Percentiles rank a stretch among this genome's conserved stretches.
These are phyloP conservation scores for Fusarium cicatricum DNA, from an alignment of 2,329 filamentous ascomycete genomes.

Conservation along the genomic window DNA sequence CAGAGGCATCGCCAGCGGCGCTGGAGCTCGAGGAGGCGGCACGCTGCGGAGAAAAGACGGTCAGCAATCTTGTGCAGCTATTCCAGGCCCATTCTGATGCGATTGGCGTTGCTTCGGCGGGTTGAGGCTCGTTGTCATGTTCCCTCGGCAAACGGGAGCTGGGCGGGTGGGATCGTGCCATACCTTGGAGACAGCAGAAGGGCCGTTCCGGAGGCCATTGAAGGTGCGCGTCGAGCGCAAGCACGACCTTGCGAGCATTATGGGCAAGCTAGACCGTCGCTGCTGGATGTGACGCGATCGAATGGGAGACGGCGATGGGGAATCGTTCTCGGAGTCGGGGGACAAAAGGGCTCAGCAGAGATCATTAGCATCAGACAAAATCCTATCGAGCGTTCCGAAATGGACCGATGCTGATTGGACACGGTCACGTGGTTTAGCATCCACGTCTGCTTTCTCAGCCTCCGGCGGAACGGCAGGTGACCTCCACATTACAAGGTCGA, in stretches of 20 bases:
- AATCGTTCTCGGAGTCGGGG: slow-evolving; percentile 50
- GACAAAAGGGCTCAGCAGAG: slow-evolving; percentile 52
- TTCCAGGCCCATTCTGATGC: slow-evolving; percentile 34
- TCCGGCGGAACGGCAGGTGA: slow-evolving; percentile 33
- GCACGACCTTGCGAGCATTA: slow-evolving; percentile 93
- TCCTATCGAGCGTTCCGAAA: slow-evolving; percentile 54
- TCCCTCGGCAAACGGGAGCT: slow-evolving; percentile 48
- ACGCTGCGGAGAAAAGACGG: slow-evolving; percentile 57
- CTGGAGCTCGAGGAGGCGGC: slow-evolving; percentile 77
- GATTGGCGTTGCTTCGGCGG: slow-evolving; percentile 42
- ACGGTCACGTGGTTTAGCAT: slow-evolving; percentile 45
- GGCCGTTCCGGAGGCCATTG: slow-evolving; percentile 78
- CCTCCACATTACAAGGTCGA: slow-evolving; percentile 5
- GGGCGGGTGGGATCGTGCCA: slow-evolving; percentile 52
- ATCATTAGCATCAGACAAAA: slow-evolving; percentile 51
- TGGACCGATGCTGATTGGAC: slow-evolving; percentile 54
- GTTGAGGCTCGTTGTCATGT: slow-evolving; percentile 39
- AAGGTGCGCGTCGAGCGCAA: slow-evolving; percentile 88
- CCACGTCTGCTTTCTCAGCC: slow-evolving; percentile 29
- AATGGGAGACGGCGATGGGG: slow-evolving; percentile 48
- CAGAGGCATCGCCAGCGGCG: slow-evolving; percentile 73
- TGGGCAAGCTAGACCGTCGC: slow-evolving; percentile 58
- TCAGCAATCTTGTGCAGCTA: slow-evolving; percentile 49
- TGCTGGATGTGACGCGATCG: slow-evolving; percentile 49
- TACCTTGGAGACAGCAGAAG: slow-evolving; percentile 79